phyloP scores from a whole-genome alignment of 1,284 basidiomycete genomes.

The Trichosporon sp. region DNA sequence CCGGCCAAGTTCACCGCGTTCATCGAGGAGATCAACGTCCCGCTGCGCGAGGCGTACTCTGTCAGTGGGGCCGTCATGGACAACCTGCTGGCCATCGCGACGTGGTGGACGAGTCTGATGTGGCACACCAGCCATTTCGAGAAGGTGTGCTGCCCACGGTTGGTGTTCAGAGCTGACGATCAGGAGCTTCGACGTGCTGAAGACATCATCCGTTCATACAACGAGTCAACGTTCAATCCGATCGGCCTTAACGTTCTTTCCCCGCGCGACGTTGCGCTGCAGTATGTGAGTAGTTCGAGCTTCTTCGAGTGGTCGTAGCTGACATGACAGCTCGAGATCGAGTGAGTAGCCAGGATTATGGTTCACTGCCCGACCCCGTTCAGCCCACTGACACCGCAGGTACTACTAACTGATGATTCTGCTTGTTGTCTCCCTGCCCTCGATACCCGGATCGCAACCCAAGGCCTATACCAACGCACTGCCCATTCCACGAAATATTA shows the following conservation, averaged over 20 bases:
- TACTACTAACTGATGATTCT: not conserved
- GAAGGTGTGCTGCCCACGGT: conserved; percentile 31
- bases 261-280: conserved; percentile 51
- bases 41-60: conserved; percentile 49
- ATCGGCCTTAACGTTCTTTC: conserved; percentile 52
- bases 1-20: conserved; percentile 38
- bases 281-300: conserved; percentile 49
- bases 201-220: conserved; percentile 41
- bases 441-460: not conserved
- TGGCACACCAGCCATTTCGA: conserved; percentile 50
- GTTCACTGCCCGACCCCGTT: not conserved
- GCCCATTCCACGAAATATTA: not conserved
- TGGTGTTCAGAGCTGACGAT: not conserved
- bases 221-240: conserved; percentile 49
- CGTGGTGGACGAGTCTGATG: conserved; percentile 49
- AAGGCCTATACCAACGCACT: not conserved
- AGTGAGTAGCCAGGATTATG: not conserved
- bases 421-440: not conserved
- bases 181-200: conserved; percentile 49
- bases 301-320: not conserved
- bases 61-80: conserved; percentile 46
- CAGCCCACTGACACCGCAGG: not conserved
- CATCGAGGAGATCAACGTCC: conserved; percentile 48
- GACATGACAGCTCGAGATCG: conserved; percentile 9
- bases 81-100: conserved; percentile 50